Conservation (phyloP, 768 basidiomycete species). For the Lactarius psammicola region DNA sequence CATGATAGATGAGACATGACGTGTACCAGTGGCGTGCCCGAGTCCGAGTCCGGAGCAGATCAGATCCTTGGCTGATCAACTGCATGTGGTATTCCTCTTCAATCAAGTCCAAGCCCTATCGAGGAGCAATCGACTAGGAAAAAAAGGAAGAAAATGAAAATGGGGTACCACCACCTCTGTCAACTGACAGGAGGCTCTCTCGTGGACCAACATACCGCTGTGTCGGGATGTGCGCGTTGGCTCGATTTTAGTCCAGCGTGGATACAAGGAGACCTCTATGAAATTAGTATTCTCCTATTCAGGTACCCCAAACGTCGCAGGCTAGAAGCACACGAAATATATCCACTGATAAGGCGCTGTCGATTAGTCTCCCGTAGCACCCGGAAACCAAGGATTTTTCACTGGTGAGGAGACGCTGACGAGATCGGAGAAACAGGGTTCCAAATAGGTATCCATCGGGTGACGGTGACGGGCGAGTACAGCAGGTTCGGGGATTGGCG, state of each 20-base stretch:
- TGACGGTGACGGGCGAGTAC: not conserved
- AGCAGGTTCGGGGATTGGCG: not conserved
- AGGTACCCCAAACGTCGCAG: not conserved
- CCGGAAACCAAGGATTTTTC: not conserved
- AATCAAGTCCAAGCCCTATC: not conserved
- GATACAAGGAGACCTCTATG: not conserved
- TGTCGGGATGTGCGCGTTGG: not conserved
- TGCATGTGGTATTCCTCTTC: not conserved
- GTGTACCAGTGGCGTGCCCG: not conserved
- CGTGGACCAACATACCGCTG: not conserved
- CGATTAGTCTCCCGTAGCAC: not conserved
- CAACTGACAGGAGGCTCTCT: not conserved
- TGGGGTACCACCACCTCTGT: not conserved
- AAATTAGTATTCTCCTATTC: not conserved
- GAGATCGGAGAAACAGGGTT: not conserved
- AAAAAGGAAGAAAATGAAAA: not conserved
- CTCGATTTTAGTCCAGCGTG: not conserved
- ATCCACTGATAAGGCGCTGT: not conserved
- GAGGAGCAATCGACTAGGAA: not conserved
- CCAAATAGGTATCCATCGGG: not conserved
- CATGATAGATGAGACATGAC: not conserved
- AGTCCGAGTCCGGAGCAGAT: not conserved
- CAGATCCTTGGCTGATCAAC: not conserved
- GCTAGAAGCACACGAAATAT: not conserved
- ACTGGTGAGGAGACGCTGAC: not conserved